Evolutionary conservation across 345 rosid species (phyloP).

Genomic region (Dipteronia sinensis): DNA sequence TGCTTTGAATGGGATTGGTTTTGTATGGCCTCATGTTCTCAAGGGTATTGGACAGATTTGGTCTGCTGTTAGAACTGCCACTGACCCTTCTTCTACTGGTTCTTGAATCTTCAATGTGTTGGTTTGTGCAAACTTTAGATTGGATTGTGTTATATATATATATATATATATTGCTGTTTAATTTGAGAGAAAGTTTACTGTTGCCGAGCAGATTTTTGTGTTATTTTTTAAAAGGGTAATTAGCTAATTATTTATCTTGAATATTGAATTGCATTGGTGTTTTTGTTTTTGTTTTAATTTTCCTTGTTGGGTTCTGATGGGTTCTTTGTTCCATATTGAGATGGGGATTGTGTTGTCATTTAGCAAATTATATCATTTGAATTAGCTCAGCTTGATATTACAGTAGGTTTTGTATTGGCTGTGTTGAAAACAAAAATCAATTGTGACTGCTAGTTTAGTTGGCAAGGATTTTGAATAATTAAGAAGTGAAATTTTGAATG

Average conservation of each 20-base stretch:
- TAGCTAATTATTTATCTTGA: background rate
- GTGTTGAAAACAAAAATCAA: too few relatives aligned
- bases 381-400: too few relatives aligned
- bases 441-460: too few relatives aligned
- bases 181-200: background rate
- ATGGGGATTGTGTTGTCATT: too few relatives aligned
- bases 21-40: slow-evolving; percentile 34
- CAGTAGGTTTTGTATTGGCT: too few relatives aligned
- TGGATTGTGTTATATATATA: background rate
- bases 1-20: slow-evolving; percentile 53
- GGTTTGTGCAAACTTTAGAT: background rate
- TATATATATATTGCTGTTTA: too few relatives aligned
- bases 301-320: too few relatives aligned
- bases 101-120: background rate
- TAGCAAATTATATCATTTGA: too few relatives aligned
- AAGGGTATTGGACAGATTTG: slow-evolving; percentile 63
- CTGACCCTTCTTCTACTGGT: slow-evolving; percentile 42
- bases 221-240: background rate
- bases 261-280: background rate
- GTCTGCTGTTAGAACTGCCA: slow-evolving; percentile 58
- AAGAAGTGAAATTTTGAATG: too few relatives aligned
- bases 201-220: background rate
- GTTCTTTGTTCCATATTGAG: too few relatives aligned
- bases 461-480: too few relatives aligned
- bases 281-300: background rate